Conservation (phyloP, 768 basidiomycete genomes). For the Phaffia australis region DNA sequence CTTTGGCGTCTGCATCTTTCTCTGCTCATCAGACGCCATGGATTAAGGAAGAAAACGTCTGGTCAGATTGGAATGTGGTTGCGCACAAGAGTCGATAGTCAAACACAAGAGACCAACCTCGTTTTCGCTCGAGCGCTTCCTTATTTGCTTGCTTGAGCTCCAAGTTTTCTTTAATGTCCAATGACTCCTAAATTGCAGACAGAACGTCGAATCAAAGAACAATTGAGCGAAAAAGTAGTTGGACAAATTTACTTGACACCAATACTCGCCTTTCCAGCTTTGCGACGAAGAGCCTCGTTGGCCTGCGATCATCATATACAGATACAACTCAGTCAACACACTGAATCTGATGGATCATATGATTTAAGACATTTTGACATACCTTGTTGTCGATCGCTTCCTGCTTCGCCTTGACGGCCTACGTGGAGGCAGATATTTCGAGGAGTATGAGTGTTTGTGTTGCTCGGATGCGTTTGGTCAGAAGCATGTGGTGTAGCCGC, state of each 20-base stretch:
- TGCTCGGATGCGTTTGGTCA: not conserved
- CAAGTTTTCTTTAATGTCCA: conserved; percentile 57
- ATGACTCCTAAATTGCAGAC: conserved; percentile 49
- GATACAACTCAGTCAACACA: no score
- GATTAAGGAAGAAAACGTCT: no score
- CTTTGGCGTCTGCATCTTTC: conserved; percentile 78
- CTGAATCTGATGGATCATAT: no score
- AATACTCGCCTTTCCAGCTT: conserved; percentile 59
- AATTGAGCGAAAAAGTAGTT: not conserved
- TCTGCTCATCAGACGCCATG: conserved; percentile 44
- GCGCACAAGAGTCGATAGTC: not conserved
- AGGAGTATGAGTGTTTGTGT: not conserved
- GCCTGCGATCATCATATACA: conserved; percentile 49
- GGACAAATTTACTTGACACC: not conserved
- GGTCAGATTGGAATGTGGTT: not conserved
- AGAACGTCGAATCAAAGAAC: not conserved
- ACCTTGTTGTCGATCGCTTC: not conserved
- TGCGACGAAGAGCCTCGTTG: conserved; percentile 70
- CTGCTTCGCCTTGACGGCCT: conserved; percentile 17
- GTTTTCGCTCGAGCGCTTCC: conserved; percentile 67
- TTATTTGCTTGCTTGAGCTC: conserved; percentile 57
- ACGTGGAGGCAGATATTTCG: not conserved
- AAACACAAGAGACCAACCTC: conserved; percentile 45
- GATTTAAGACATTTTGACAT: no score
- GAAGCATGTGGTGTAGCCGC: not conserved